Percentiles rank a stretch among this genome's conserved stretches.
phyloP scores from a whole-genome alignment of 1,284 basidiomycete genomes.

The Rhodofomes roseus region DNA sequence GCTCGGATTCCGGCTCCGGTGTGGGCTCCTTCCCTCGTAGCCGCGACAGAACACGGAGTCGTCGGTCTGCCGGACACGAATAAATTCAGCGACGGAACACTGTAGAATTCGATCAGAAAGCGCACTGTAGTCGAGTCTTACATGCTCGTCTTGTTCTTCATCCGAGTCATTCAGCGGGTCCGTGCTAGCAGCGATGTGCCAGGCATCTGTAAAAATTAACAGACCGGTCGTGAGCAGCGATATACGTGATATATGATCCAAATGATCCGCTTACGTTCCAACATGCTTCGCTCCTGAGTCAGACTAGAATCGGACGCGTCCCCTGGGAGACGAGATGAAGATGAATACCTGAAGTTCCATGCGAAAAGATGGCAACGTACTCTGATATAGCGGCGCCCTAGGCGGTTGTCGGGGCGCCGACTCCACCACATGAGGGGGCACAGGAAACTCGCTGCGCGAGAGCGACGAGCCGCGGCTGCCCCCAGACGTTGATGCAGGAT shows the following conservation, averaged over 20 bases:
- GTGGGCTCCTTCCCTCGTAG: slow-evolving; percentile 30
- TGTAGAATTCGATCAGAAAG: slow-evolving; percentile 5
- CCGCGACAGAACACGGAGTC: slow-evolving; percentile 36
- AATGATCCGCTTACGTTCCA: slow-evolving; percentile 25
- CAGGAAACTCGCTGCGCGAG: slow-evolving; percentile 22
- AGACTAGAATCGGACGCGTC: slow-evolving; percentile 15
- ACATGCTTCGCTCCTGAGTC: slow-evolving; percentile 22
- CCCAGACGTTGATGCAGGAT: slow-evolving; percentile 21
- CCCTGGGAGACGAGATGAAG: neutral
- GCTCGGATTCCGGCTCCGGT: slow-evolving; percentile 17
- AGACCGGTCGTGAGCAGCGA: neutral
- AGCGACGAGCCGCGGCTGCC: slow-evolving; percentile 30
- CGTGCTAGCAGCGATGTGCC: slow-evolving; percentile 56
- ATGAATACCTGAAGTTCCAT: neutral
- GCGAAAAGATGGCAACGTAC: slow-evolving; percentile 4
- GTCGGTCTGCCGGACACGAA: slow-evolving; percentile 22
- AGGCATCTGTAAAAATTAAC: slow-evolving; percentile 53
- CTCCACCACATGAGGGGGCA: slow-evolving; percentile 16
- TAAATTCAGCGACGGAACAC: neutral
- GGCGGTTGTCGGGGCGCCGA: slow-evolving; percentile 15
- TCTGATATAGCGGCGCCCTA: slow-evolving; percentile 9
- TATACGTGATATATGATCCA: neutral
- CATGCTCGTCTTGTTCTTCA: slow-evolving; percentile 64
- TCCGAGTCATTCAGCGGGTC: slow-evolving; percentile 73
- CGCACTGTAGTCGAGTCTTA: slow-evolving; percentile 62